These are phyloP conservation scores for Triangularia verruculosa DNA, from an alignment of 2,329 filamentous ascomycete species.

Conservation along the genomic window DNA sequence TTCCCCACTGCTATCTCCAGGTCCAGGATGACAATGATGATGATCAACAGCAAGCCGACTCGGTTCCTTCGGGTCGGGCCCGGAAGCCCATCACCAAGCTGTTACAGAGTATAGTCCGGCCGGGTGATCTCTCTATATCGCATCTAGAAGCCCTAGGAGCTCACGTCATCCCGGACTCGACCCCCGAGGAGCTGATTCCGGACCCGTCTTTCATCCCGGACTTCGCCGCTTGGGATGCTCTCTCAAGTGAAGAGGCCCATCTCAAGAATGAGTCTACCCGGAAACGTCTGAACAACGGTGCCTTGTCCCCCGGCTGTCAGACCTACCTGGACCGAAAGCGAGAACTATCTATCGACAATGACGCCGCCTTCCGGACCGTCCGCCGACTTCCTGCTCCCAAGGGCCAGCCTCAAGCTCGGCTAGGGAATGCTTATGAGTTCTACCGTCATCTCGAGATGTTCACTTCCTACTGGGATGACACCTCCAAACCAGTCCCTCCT, in stretches of 20 bases:
- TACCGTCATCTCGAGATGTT: conserved; percentile 60
- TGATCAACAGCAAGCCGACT: conserved; percentile 11
- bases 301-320: conserved; percentile 54
- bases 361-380: conserved; percentile 59
- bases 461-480: conserved; percentile 61
- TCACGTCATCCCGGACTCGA: conserved; percentile 50
- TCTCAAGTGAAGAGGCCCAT: conserved; percentile 49
- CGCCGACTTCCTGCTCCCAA: conserved; percentile 54
- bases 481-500: conserved; percentile 37
- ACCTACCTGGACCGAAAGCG: conserved; percentile 57
- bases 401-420: conserved; percentile 51
- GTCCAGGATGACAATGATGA: conserved; percentile 23
- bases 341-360: conserved; percentile 56
- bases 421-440: conserved; percentile 65
- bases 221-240: conserved; percentile 49
- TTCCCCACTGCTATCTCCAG: conserved; percentile 45
- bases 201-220: conserved; percentile 52
- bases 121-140: conserved; percentile 45
- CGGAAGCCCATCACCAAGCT: conserved; percentile 45
- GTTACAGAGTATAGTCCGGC: conserved; percentile 53
- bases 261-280: conserved; percentile 48
- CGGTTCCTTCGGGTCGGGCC: conserved; percentile 16
- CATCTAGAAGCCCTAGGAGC: conserved; percentile 59
- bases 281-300: conserved; percentile 50
- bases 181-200: conserved; percentile 51